phyloP scores from a whole-genome alignment of 139 green algal species.

The Coccomyxa sp. region DNA sequence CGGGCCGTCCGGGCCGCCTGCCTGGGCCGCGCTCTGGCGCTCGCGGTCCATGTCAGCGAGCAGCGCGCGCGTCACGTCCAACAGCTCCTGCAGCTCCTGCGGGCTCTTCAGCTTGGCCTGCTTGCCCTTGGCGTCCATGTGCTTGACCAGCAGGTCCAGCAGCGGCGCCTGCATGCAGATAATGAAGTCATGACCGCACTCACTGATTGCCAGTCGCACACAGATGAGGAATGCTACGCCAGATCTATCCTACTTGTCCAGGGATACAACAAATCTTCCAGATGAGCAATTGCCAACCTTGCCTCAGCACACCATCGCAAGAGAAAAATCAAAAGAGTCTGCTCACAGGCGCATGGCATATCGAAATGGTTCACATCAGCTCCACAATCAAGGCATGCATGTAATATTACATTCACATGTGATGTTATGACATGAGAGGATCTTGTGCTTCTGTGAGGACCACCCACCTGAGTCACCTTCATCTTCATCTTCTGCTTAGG shows the following conservation, averaged over 20 bases:
- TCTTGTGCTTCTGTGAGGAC: no score
- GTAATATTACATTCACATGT: no score
- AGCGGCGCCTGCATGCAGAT: conserved; percentile 39
- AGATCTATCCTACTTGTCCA: conserved; percentile 4
- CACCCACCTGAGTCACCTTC: conserved; percentile 62
- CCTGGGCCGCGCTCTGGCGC: background rate
- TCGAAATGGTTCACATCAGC: no score
- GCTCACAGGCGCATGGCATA: no score
- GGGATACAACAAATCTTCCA: no score
- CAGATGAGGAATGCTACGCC: no score
- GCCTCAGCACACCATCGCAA: no score
- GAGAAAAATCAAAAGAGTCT: no score
- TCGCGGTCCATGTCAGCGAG: conserved; percentile 52
- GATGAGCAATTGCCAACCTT: no score
- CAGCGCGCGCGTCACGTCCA: conserved; percentile 78
- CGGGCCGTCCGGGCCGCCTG: background rate
- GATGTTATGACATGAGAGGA: no score
- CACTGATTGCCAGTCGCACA: no score
- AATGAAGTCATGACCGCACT: background rate
- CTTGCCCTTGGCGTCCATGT: conserved; percentile 88
- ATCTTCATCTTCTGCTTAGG: conserved; percentile 99
- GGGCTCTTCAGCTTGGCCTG: conserved; percentile 98
- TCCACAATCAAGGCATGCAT: no score
- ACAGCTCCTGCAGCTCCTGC: conserved; percentile 87
- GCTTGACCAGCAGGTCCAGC: conserved; percentile 79